These are phyloP conservation scores for Aspergillus sp. DNA, from an alignment of 2,329 filamentous ascomycete genomes.

Conservation along the genomic window DNA sequence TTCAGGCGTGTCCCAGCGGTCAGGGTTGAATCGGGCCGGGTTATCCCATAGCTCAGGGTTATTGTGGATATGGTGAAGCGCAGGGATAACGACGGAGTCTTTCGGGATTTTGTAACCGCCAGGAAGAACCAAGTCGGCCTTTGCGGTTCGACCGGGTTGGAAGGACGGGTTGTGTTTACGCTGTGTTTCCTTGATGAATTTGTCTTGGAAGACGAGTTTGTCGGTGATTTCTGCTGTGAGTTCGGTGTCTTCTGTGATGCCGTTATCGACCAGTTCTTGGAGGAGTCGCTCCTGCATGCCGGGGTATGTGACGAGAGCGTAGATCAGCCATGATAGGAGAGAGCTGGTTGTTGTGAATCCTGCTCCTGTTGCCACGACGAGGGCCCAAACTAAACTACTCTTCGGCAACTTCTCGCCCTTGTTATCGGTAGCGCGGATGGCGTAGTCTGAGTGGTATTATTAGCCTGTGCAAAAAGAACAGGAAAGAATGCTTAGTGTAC, in stretches of 20 bases:
- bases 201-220: slow-evolving; percentile 46
- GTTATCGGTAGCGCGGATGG: slow-evolving; percentile 53
- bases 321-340: slow-evolving; percentile 59
- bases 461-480: background rate
- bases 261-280: slow-evolving; percentile 57
- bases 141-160: slow-evolving; percentile 60
- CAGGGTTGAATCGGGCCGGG: slow-evolving; percentile 58
- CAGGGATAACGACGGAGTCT: slow-evolving; percentile 54
- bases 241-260: slow-evolving; percentile 44
- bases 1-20: slow-evolving; percentile 57
- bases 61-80: slow-evolving; percentile 48
- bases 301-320: slow-evolving; percentile 53
- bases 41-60: slow-evolving; percentile 60
- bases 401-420: slow-evolving; percentile 56
- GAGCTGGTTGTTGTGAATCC: slow-evolving; percentile 63
- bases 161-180: slow-evolving; percentile 61
- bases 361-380: slow-evolving; percentile 56
- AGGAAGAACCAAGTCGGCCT: slow-evolving; percentile 57
- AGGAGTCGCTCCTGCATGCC: slow-evolving; percentile 58
- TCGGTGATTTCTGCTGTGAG: slow-evolving; percentile 51
- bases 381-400: slow-evolving; percentile 38
- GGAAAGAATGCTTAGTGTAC: slow-evolving; percentile 17
- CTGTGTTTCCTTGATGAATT: slow-evolving; percentile 60
- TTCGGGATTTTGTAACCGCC: slow-evolving; percentile 59
- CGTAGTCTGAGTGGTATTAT: slow-evolving; percentile 46